Evolutionary conservation across 345 rosid species (phyloP).

Genomic region (Linum tenue): DNA sequence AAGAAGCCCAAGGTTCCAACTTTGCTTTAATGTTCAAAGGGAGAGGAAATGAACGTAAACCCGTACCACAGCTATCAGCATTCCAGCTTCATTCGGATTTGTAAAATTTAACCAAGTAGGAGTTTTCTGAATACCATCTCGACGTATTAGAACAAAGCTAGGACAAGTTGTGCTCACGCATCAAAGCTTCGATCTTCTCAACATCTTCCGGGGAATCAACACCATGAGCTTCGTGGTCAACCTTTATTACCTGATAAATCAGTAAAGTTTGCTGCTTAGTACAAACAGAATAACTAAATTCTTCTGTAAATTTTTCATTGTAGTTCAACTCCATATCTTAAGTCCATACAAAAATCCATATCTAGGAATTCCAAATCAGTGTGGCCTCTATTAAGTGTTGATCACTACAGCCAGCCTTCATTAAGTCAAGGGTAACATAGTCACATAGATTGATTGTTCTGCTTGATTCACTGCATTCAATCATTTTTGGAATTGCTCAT

Average conservation of each 20-base stretch:
- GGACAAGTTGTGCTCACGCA: constrained; percentile 60
- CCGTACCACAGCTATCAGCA: not conserved
- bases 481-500: too few relatives aligned
- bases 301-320: not conserved
- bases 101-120: not conserved
- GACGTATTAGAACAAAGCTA: constrained; percentile 10
- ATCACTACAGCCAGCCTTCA: too few relatives aligned
- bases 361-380: not conserved
- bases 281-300: not conserved
- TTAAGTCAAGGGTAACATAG: not conserved
- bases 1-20: not conserved
- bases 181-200: constrained; percentile 67
- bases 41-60: not conserved
- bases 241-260: constrained; percentile 67
- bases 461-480: not conserved
- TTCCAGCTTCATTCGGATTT: not conserved
- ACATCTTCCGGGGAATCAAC: constrained; percentile 79
- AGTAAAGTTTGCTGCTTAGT: too few relatives aligned
- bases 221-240: constrained; percentile 88
- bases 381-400: too few relatives aligned
- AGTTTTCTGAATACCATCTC: too few relatives aligned
- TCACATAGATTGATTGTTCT: not conserved
- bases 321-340: not conserved
- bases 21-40: not conserved
- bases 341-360: not conserved